Conservation (phyloP, 352 stramenopile species). For the Globisporangium acanthophoron region DNA sequence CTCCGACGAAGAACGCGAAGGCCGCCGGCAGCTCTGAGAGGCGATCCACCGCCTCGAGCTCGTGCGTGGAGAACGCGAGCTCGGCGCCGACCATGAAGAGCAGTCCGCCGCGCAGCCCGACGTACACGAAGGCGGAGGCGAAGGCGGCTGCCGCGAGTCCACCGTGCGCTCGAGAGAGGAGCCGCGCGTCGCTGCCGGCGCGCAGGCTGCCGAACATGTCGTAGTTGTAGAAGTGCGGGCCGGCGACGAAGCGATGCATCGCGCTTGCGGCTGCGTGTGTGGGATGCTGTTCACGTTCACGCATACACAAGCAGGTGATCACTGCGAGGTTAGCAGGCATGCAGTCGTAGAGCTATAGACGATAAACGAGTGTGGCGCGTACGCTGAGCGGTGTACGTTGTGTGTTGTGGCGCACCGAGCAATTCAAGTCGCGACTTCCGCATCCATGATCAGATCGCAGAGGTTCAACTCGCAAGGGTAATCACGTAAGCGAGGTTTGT, state of each 20-base stretch:
- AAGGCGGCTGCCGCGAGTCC: conserved; percentile 15
- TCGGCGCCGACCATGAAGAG: conserved; percentile 11
- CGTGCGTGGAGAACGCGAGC: conserved; percentile 7
- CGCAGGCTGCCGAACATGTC: conserved; percentile 18
- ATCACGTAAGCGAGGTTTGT: neutral
- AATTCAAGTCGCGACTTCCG: neutral
- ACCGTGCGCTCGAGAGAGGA: conserved; percentile 13
- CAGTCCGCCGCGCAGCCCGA: conserved; percentile 12
- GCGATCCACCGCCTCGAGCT: conserved; percentile 24
- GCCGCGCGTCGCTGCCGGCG: conserved; percentile 6
- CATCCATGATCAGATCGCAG: conserved; percentile 1
- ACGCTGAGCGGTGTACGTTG: neutral
- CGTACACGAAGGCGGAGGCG: conserved; percentile 17
- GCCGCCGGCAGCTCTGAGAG: conserved; percentile 30
- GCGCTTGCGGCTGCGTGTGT: neutral
- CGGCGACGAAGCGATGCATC: conserved; percentile 16
- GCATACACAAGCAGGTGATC: neutral
- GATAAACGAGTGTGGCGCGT: neutral
- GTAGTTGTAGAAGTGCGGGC: conserved; percentile 22
- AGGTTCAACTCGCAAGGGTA: neutral
- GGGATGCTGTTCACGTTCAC: neutral
- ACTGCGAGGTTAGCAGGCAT: neutral
- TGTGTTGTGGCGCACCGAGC: neutral
- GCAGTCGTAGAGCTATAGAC: too few species aligned
- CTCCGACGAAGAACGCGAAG: conserved; percentile 69